Evolutionary conservation across 2,329 filamentous ascomycete genomes (phyloP).

Genomic region (Emergomyces africanus): DNA sequence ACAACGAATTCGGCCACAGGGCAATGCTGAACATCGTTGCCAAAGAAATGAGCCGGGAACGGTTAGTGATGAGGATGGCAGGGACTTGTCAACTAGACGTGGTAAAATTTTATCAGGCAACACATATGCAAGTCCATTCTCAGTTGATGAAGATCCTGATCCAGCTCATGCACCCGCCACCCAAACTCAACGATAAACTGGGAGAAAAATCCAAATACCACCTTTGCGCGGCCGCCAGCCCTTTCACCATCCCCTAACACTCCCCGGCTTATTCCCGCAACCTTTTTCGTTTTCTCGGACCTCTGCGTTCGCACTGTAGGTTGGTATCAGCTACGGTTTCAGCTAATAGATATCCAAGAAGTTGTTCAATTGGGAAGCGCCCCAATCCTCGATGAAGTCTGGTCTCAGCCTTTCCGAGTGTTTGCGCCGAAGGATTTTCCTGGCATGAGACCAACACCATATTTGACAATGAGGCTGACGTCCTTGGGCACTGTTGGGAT

Average conservation of each 20-base stretch:
- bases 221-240: background rate
- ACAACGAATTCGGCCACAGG: slow-evolving; percentile 7
- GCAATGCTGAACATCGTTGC: slow-evolving; percentile 6
- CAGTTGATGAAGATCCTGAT: slow-evolving; percentile 31
- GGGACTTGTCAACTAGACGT: slow-evolving; percentile 12
- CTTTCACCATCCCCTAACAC: slow-evolving; percentile 4
- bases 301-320: slow-evolving; percentile 35
- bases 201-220: background rate
- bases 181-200: slow-evolving; percentile 13
- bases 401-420: slow-evolving; percentile 31
- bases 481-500: slow-evolving; percentile 29
- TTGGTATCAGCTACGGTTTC: slow-evolving; percentile 33
- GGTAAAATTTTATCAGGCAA: slow-evolving; percentile 26
- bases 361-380: slow-evolving; percentile 21
- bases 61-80: slow-evolving; percentile 9
- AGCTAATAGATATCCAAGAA: slow-evolving; percentile 30
- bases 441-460: slow-evolving; percentile 30
- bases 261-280: slow-evolving; percentile 19
- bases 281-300: slow-evolving; percentile 37
- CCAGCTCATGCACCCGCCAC: slow-evolving; percentile 29
- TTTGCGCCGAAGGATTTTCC: slow-evolving; percentile 34
- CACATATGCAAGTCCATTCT: slow-evolving; percentile 31
- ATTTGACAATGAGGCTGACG: slow-evolving; percentile 27
- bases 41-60: background rate
- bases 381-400: slow-evolving; percentile 27